Conservation (phyloP, 768 basidiomycete species). For the Pleurotus salmoneostramineus region DNA sequence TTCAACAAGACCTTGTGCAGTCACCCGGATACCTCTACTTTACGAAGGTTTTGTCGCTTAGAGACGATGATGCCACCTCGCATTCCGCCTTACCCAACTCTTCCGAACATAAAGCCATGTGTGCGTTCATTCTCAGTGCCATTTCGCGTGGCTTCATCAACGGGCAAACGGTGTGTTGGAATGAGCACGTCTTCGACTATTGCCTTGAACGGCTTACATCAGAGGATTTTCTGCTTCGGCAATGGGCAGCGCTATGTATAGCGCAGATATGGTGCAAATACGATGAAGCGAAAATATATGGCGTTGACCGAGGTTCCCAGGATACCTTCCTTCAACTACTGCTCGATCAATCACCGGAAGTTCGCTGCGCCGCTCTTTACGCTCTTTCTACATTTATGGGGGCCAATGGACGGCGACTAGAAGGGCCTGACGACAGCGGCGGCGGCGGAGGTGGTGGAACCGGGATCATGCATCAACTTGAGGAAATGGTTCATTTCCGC, state of each 20-base stretch:
- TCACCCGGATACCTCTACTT: slow-evolving; percentile 86
- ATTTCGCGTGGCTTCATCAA: slow-evolving; percentile 81
- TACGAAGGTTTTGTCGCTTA: slow-evolving; percentile 66
- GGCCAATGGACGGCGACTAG: slow-evolving; percentile 50
- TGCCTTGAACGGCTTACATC: slow-evolving; percentile 85
- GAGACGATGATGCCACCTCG: slow-evolving; percentile 46
- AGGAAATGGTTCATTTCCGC: slow-evolving; percentile 76
- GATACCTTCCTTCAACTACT: slow-evolving; percentile 78
- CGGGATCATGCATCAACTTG: slow-evolving; percentile 73
- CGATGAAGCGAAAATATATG: slow-evolving; percentile 85
- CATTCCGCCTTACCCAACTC: slow-evolving; percentile 74
- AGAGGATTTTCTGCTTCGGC: slow-evolving; percentile 87
- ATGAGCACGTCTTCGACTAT: slow-evolving; percentile 78
- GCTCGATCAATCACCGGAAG: slow-evolving; percentile 88
- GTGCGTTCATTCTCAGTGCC: slow-evolving; percentile 90
- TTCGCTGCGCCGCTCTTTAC: slow-evolving; percentile 86
- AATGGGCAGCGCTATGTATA: slow-evolving; percentile 93
- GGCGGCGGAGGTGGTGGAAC: slow-evolving; percentile 84
- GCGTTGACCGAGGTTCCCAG: slow-evolving; percentile 75
- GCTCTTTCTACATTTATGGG: slow-evolving; percentile 94
- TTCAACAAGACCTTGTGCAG: slow-evolving; percentile 85
- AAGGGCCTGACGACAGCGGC: slow-evolving; percentile 56
- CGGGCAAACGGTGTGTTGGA: slow-evolving; percentile 83
- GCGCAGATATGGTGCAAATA: slow-evolving; percentile 93
- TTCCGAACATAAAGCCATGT: slow-evolving; percentile 98